Percentiles rank a stretch among this genome's conserved stretches.
Evolutionary conservation across 176 grass and related monocot species (phyloP).

Genomic region (Lolium rigidum): DNA sequence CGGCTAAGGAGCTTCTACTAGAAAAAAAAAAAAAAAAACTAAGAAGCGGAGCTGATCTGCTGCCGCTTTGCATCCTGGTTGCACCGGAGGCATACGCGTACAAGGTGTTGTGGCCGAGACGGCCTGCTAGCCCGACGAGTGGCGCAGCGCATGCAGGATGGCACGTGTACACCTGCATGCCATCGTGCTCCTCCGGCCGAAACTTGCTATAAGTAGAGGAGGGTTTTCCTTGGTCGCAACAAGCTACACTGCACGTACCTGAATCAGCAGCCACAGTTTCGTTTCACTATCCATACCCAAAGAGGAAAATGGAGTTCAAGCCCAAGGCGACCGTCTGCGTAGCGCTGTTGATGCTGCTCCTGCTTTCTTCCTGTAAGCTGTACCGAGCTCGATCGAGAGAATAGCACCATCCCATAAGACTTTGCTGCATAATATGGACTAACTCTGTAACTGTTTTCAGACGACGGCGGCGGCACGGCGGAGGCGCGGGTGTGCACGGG

Average conservation of each 20-base stretch:
- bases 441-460: neutral
- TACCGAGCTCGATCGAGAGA: no score
- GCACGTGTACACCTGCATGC: conserved; percentile 5
- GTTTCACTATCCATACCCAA: neutral
- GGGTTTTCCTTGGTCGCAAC: neutral
- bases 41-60: no score
- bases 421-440: neutral
- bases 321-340: conserved; percentile 18
- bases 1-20: no score
- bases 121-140: neutral
- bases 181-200: neutral
- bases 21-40: no score
- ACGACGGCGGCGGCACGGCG: neutral
- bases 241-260: neutral
- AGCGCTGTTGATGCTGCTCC: conserved; percentile 38
- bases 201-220: conserved; percentile 13
- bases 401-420: no score
- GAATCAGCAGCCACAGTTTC: neutral
- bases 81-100: no score
- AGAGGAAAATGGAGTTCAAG: conserved; percentile 39
- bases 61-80: no score
- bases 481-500: conserved; percentile 51
- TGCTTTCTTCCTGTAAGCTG: conserved; percentile 16
- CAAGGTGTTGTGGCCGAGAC: no score
- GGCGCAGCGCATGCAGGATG: neutral